Evolutionary conservation across 768 basidiomycete genomes (phyloP).

Genomic region (Phaffia australis): DNA sequence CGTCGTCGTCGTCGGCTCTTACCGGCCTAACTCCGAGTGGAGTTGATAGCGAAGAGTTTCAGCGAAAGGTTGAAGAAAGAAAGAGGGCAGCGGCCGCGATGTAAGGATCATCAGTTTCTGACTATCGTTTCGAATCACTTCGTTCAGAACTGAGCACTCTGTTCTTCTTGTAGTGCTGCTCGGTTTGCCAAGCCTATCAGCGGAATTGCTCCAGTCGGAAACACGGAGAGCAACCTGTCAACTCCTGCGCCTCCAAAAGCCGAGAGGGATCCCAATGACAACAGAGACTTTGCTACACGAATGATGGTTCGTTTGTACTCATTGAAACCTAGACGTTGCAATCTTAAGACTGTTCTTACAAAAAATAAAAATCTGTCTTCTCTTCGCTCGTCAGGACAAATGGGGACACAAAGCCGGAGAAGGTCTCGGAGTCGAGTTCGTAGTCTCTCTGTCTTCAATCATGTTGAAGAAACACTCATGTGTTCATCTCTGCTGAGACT

Average conservation of each 20-base stretch:
- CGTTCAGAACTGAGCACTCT: background rate
- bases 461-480: background rate
- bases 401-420: slow-evolving; percentile 93
- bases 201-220: background rate
- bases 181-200: background rate
- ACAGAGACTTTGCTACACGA: slow-evolving; percentile 16
- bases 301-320: slow-evolving; percentile 5
- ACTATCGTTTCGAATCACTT: background rate
- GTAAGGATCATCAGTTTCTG: slow-evolving; percentile 28
- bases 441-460: background rate
- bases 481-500: background rate
- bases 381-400: slow-evolving; percentile 46
- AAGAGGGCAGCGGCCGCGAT: slow-evolving; percentile 30
- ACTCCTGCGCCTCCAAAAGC: no score
- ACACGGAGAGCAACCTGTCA: background rate
- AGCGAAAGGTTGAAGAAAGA: no score
- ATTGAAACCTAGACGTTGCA: no score
- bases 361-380: slow-evolving; percentile 52
- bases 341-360: slow-evolving; percentile 73
- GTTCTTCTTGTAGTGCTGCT: background rate
- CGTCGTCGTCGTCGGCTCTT: background rate
- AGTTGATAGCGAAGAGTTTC: no score
- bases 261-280: slow-evolving; percentile 6
- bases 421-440: slow-evolving; percentile 63
- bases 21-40: no score